Conservation (phyloP, 1,284 basidiomycete genomes). For the Porogramme epimiltina region DNA sequence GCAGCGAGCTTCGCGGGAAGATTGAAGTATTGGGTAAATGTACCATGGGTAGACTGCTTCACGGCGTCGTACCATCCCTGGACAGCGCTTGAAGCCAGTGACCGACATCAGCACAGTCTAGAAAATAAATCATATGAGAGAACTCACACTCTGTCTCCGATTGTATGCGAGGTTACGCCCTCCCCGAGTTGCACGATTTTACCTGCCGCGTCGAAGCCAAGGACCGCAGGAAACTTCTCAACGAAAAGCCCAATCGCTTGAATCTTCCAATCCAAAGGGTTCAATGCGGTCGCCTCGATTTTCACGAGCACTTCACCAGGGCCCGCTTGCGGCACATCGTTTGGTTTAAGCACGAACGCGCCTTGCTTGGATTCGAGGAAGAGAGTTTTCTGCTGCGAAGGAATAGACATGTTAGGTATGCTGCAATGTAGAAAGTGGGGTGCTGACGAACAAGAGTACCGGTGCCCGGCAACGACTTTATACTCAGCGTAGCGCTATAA, state of each 20-base stretch:
- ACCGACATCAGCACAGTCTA: too few relatives aligned
- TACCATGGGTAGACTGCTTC: not conserved
- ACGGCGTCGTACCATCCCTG: not conserved
- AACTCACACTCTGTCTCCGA: not conserved
- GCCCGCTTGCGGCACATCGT: conserved; percentile 31
- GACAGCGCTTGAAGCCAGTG: not conserved
- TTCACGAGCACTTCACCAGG: conserved; percentile 44
- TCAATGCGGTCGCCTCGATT: conserved; percentile 38
- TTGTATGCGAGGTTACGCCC: conserved; percentile 28
- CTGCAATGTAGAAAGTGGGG: too few relatives aligned
- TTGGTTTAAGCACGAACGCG: conserved; percentile 23
- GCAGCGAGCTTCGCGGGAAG: not conserved
- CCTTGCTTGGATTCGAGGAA: conserved; percentile 23
- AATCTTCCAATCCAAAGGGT: conserved; percentile 45
- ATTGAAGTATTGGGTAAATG: not conserved
- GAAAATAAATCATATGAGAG: not conserved
- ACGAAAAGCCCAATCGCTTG: conserved; percentile 33
- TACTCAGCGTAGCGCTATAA: too few relatives aligned
- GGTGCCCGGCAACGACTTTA: too few relatives aligned
- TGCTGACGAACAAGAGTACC: too few relatives aligned
- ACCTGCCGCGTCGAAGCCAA: conserved; percentile 50
- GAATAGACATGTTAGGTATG: conserved; percentile 7
- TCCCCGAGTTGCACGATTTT: conserved; percentile 41
- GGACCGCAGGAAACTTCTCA: conserved; percentile 39
- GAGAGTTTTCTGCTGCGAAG: conserved; percentile 29